These are phyloP conservation scores for Dianthus caryophyllus DNA, from an alignment of 148 eudicot genomes.

Conservation along the genomic window DNA sequence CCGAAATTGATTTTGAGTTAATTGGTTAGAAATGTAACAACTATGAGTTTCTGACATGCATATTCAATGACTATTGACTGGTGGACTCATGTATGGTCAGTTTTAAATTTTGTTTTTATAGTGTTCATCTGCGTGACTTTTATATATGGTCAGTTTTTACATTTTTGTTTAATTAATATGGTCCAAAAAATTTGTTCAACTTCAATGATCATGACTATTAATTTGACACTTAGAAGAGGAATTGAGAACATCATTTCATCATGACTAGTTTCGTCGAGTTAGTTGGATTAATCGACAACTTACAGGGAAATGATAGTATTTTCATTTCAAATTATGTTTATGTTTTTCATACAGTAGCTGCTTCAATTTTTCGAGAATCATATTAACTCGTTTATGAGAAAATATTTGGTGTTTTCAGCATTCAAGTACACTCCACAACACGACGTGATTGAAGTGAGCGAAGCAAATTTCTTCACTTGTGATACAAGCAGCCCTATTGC, in stretches of 20 bases:
- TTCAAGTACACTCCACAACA: conserved; percentile 25
- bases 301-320: no score
- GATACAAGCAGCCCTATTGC: conserved; percentile 17
- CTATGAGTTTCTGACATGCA: neutral
- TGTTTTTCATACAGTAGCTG: no score
- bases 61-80: conserved; percentile 9
- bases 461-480: conserved; percentile 8
- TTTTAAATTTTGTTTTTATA: neutral
- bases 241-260: neutral
- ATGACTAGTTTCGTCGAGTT: no score
- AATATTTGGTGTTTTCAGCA: conserved; percentile 8
- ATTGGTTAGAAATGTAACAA: no score
- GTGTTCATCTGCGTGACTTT: conserved; percentile 1
- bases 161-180: neutral
- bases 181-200: neutral
- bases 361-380: neutral
- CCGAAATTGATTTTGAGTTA: no score
- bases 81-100: no score
- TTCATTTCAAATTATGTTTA: no score
- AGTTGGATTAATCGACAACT: no score
- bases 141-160: no score
- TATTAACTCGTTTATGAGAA: neutral
- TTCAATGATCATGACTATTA: neutral
- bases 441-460: conserved; percentile 22
- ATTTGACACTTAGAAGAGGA: neutral